Base-by-base conservation (phyloP, 352 stramenopile species). In the Phytophthora aleatoria region DNA sequence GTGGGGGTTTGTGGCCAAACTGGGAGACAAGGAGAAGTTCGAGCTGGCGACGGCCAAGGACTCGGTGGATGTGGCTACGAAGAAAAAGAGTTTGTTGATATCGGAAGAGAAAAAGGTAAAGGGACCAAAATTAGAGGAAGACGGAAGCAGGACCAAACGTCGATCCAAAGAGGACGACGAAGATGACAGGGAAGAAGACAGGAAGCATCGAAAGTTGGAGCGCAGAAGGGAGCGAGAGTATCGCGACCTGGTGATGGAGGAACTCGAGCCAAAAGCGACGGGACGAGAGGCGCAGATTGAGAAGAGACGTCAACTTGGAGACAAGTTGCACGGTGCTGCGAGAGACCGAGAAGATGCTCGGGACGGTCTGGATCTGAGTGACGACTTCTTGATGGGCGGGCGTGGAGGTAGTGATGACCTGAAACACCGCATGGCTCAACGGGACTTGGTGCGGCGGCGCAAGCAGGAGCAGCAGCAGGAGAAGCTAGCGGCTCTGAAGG, bases 361-460 rank as follows among this genome's bases (percentile, higher is more conserved):
- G 16, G 84, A 92, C 45, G 84, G 84, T 15, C 67, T 92, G 16
- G 75, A 90, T 55, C n/a, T 92, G 3, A 80, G 74, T 60, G 81
- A 92, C 11, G 76, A 73, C 3, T 91, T 92, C 51, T 57, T 92
- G 27, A 89, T 92, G 76, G 84, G 83, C 16, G 73, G 70, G 3
- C 35, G 57, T 27, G 30, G 47, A 4, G 61, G 31, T 9, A 30
- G 62, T 11, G 54, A 66, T 11, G 71, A 87, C n/a, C 53, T 90
- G 0, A 75, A 87, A 57, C 70, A 63, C 5, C 68, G 77, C 3
- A 60, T 89, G 26, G 54, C 69, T 30, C 69, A 78, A 2, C 76
- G 82, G 20, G 64, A 80, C 10, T 61, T 71, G 6, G 61, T 60
- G 9, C 73, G 83, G 13, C 66, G 70, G 8, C 72, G 72, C 28